Evolutionary conservation across 2,329 filamentous ascomycete species (phyloP).

Genomic region (Pseudogymnoascus pannorum): DNA sequence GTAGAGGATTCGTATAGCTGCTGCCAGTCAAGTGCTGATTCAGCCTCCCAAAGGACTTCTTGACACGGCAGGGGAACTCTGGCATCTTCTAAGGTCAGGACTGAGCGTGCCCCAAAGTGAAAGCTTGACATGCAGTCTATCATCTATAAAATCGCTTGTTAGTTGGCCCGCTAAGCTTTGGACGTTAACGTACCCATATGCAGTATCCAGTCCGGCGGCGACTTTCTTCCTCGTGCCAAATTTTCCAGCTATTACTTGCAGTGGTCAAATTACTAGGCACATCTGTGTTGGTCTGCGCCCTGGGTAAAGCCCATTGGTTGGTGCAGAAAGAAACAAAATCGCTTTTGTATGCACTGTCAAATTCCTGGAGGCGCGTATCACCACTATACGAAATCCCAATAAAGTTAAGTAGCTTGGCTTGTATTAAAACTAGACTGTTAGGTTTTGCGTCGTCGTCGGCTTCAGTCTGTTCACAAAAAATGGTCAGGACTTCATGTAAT

Average conservation of each 20-base stretch:
- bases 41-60: slow-evolving; percentile 35
- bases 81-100: slow-evolving; percentile 35
- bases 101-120: slow-evolving; percentile 30
- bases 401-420: slow-evolving; percentile 21
- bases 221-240: slow-evolving; percentile 33
- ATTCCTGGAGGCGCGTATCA: slow-evolving; percentile 14
- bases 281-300: slow-evolving; percentile 8
- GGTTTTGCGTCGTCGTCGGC: slow-evolving; percentile 10
- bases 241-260: slow-evolving; percentile 25
- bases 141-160: slow-evolving; percentile 25
- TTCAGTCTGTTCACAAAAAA: slow-evolving; percentile 10
- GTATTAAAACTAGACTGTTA: slow-evolving; percentile 16
- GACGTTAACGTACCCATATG: slow-evolving; percentile 33
- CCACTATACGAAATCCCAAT: slow-evolving; percentile 22
- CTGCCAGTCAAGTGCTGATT: slow-evolving; percentile 30
- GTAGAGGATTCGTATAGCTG: slow-evolving; percentile 17
- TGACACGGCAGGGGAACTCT: slow-evolving; percentile 33
- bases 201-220: slow-evolving; percentile 34
- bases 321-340: slow-evolving; percentile 22
- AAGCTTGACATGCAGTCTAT: slow-evolving; percentile 36
- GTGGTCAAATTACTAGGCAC: not conserved
- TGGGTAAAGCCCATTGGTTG: slow-evolving; percentile 13
- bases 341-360: slow-evolving; percentile 13
- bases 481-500: not conserved
- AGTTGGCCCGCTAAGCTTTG: not conserved